Evolutionary conservation across 345 rosid species (phyloP).

Genomic region (Balakata baccata): DNA sequence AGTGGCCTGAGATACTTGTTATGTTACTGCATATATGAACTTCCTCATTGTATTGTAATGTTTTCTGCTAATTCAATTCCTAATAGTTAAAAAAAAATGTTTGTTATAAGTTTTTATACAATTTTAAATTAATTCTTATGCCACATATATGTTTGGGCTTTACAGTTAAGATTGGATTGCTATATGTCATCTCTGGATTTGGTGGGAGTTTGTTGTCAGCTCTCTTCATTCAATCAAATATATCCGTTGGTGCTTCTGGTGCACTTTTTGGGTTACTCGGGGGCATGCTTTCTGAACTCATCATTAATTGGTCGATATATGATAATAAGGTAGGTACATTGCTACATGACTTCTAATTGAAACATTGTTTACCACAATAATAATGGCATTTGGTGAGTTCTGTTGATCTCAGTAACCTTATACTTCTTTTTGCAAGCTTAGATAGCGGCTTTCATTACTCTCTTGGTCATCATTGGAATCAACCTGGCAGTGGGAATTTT

Average conservation of each 20-base stretch:
- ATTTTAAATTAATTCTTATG: background rate
- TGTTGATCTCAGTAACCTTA: background rate
- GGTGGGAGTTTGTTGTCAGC: conserved; percentile 92
- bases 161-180: conserved; percentile 69
- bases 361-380: background rate
- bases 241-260: conserved; percentile 98
- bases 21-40: background rate
- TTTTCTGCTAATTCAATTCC: background rate
- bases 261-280: conserved; percentile 94
- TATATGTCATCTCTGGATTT: conserved; percentile 82
- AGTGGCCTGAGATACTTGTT: background rate
- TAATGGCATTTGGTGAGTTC: background rate
- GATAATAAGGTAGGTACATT: conserved; percentile 80
- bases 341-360: background rate
- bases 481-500: conserved; percentile 90
- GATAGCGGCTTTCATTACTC: conserved; percentile 70
- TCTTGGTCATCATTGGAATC: conserved; percentile 60
- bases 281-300: conserved; percentile 92
- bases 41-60: background rate
- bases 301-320: conserved; percentile 92
- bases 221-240: conserved; percentile 70
- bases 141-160: conserved; percentile 8
- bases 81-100: background rate
- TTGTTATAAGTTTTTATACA: background rate
- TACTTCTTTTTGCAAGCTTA: conserved; percentile 19